Percentiles rank a stretch among this genome's conserved stretches.
Evolutionary conservation across 306 rosid species (phyloP).

Genomic region (Sindora glabra): DNA sequence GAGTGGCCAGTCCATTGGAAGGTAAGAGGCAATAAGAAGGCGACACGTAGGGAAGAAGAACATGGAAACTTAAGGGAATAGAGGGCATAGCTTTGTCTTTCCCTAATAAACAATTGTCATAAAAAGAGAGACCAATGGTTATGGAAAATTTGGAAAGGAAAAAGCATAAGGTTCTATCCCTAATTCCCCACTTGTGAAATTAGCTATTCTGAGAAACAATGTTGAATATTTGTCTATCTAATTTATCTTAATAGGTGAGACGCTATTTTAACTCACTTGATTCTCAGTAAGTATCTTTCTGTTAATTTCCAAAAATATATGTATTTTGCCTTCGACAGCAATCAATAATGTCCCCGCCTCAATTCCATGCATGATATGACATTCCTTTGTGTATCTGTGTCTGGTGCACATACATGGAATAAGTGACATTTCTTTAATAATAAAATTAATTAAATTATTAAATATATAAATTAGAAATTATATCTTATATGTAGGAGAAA

Average conservation of each 20-base stretch:
- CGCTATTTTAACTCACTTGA: no score
- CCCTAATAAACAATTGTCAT: slow-evolving; percentile 28
- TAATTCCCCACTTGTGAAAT: slow-evolving; percentile 32
- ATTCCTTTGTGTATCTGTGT: background rate
- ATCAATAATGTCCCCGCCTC: background rate
- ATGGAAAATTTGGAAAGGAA: background rate
- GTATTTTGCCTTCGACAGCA: slow-evolving; percentile 1
- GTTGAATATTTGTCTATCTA: background rate
- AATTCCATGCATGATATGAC: background rate
- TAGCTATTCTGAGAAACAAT: no score
- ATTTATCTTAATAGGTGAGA: no score
- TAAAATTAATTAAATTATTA: no score
- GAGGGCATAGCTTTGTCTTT: slow-evolving; percentile 15
- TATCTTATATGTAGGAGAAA: no score
- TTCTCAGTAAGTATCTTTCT: no score
- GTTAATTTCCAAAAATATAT: background rate
- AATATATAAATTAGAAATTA: no score
- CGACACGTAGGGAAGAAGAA: slow-evolving; percentile 17
- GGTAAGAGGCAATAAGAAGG: background rate
- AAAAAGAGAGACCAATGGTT: slow-evolving; percentile 28
- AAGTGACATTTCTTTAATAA: no score
- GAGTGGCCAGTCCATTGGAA: slow-evolving; percentile 11
- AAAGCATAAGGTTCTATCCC: slow-evolving; percentile 46
- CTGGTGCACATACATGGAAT: background rate
- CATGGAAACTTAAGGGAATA: background rate